Evolutionary conservation across 2,329 filamentous ascomycete species (phyloP).

Genomic region (Trichoderma gracile): DNA sequence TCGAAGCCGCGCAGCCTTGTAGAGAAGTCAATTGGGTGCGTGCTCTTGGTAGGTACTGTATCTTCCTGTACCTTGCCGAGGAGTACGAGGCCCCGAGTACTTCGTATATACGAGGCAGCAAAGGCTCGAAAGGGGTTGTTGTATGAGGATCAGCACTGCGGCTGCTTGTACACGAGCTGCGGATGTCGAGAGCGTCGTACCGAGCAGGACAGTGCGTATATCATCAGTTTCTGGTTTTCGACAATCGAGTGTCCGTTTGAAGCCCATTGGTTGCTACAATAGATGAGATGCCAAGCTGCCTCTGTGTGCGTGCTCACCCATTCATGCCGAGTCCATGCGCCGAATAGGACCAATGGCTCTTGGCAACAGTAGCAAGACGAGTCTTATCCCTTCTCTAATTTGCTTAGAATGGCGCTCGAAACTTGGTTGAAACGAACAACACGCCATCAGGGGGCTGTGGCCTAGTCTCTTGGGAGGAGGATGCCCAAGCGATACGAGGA

Average conservation of each 20-base stretch:
- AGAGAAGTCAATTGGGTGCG: not conserved
- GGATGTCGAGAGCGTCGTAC: not conserved
- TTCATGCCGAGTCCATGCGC: too few species aligned
- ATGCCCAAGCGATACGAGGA: constrained; percentile 16
- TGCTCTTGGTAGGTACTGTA: not conserved
- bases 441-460: constrained; percentile 14
- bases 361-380: not conserved
- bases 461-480: not conserved
- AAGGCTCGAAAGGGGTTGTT: constrained; percentile 1
- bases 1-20: not conserved
- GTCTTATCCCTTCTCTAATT: constrained; percentile 3
- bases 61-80: not conserved
- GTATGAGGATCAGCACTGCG: constrained; percentile 17
- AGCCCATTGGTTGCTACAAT: not conserved
- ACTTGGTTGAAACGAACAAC: constrained; percentile 18
- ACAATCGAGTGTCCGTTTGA: not conserved
- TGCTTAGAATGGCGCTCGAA: constrained; percentile 5
- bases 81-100: not conserved
- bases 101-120: constrained; percentile 19
- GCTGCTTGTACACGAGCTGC: not conserved
- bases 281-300: not conserved
- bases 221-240: not conserved
- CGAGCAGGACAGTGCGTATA: constrained; percentile 6
- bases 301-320: not conserved
- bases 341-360: not conserved